These are phyloP conservation scores for Phoma sp. DNA, from an alignment of 2,329 filamentous ascomycete genomes.

Conservation along the genomic window DNA sequence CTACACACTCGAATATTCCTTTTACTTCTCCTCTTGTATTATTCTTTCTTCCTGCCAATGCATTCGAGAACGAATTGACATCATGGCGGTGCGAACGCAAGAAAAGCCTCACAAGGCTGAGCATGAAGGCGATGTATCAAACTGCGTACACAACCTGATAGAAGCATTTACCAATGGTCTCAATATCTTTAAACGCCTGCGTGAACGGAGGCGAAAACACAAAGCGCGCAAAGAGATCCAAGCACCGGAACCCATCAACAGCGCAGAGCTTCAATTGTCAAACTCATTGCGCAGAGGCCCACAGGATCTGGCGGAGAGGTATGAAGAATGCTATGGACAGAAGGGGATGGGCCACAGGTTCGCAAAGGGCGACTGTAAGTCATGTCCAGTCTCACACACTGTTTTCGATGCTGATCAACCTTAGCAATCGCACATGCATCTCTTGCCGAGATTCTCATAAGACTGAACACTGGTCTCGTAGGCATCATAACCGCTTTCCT, in stretches of 20 bases:
- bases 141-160: slow-evolving; percentile 52
- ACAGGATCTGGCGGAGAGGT: slow-evolving; percentile 53
- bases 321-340: slow-evolving; percentile 48
- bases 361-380: slow-evolving; percentile 55
- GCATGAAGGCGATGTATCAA: slow-evolving; percentile 38
- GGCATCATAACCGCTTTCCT: slow-evolving; percentile 56
- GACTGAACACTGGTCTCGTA: slow-evolving; percentile 57
- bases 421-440: slow-evolving; percentile 55
- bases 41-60: slow-evolving; percentile 16
- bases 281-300: slow-evolving; percentile 52
- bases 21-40: slow-evolving; percentile 23
- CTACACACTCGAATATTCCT: slow-evolving; percentile 19
- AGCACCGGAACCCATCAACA: slow-evolving; percentile 28
- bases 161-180: slow-evolving; percentile 55
- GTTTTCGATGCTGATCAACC: not conserved
- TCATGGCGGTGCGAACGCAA: slow-evolving; percentile 36
- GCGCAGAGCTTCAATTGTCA: slow-evolving; percentile 49
- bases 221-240: slow-evolving; percentile 36
- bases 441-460: slow-evolving; percentile 56
- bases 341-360: slow-evolving; percentile 47
- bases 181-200: slow-evolving; percentile 54
- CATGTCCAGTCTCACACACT: not conserved
- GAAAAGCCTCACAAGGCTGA: slow-evolving; percentile 26
- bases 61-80: slow-evolving; percentile 16
- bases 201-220: slow-evolving; percentile 43